Evolutionary conservation across 257 asterid genomes (phyloP).

Genomic region (Petunia axillaris): DNA sequence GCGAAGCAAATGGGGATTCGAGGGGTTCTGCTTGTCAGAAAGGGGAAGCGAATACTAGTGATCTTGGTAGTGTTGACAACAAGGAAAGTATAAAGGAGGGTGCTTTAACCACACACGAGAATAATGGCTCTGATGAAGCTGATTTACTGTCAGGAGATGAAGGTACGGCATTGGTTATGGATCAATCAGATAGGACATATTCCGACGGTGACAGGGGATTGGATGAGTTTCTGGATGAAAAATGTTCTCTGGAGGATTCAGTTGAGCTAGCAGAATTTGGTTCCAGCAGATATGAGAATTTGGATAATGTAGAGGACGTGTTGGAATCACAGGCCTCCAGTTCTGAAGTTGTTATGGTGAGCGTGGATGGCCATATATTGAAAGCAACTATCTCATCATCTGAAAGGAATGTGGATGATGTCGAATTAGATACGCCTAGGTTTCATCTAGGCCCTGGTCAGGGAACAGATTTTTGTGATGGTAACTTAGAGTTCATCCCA

Average conservation of each 20-base stretch:
- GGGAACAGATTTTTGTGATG: slow-evolving; percentile 42
- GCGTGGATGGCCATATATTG: slow-evolving; percentile 86
- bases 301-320: slow-evolving; percentile 56
- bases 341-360: slow-evolving; percentile 90
- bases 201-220: slow-evolving; percentile 51
- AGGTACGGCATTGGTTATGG: slow-evolving; percentile 60
- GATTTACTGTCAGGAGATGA: slow-evolving; percentile 61
- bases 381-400: slow-evolving; percentile 84
- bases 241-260: slow-evolving; percentile 65
- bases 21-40: slow-evolving; percentile 43
- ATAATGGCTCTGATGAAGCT: slow-evolving; percentile 36
- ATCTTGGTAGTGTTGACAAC: slow-evolving; percentile 32
- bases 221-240: slow-evolving; percentile 75
- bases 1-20: slow-evolving; percentile 33
- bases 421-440: slow-evolving; percentile 64
- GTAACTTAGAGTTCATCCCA: slow-evolving; percentile 38
- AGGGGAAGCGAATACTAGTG: slow-evolving; percentile 24
- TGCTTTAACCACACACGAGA: slow-evolving; percentile 39
- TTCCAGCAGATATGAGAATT: slow-evolving; percentile 55
- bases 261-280: slow-evolving; percentile 65
- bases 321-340: slow-evolving; percentile 58
- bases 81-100: slow-evolving; percentile 32
- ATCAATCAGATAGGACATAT: slow-evolving; percentile 62
- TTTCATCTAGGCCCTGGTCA: slow-evolving; percentile 77
- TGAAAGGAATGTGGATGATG: slow-evolving; percentile 54